Evolutionary conservation across 305 asterid genomes (phyloP), one percentile per base, ranked within the genome.

Genomic region (Fraxinus greggii): DNA sequence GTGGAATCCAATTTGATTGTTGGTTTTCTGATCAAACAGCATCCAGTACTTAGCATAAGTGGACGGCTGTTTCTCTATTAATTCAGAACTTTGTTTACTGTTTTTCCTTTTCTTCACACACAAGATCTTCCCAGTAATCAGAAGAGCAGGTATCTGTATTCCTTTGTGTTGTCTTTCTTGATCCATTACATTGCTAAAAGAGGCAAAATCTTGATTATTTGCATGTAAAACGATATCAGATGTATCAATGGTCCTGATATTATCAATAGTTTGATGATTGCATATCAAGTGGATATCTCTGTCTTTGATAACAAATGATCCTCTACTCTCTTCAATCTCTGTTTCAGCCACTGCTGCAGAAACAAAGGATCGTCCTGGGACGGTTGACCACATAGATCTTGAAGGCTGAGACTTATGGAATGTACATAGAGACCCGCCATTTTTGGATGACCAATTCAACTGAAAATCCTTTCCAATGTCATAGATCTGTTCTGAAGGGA

Each of bases 281-380:
- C 97, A 93, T 7, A 90, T 54, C 40, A 85, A 79, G 81, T 89
- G 95, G 80, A 91, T 87, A 40, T 86, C 56, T 42, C 72, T 89
- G 82, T 95, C 98, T 51, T 89, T 91, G 82, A 95, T 86, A 77
- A 88, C 84, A 81, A 95, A 93, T 29, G 98, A 95, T 48, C 98
- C 98, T 33, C 98, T 90, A 90, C 98, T 92, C 84, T 95, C 98
- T 76, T 91, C 93, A 45, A 95, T 92, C 85, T 93, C 97, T 15
- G 98, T 92, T 80, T 91, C 97, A 21, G 89, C 97, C 67, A 86
- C 89, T 9, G 97, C 97, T 4, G 97, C 95, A 21, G 98, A 92
- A 9, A 95, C 83, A 84, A 95, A 95, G 76, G 98, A 92, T 84
- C 91, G 92, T 76, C 98, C 98, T 24, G 98, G 94, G 0, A 90